Percentiles rank a stretch among this genome's conserved stretches.
phyloP scores from a whole-genome alignment of 495 filamentous ascomycete species.

The Aspergillus campestris region DNA sequence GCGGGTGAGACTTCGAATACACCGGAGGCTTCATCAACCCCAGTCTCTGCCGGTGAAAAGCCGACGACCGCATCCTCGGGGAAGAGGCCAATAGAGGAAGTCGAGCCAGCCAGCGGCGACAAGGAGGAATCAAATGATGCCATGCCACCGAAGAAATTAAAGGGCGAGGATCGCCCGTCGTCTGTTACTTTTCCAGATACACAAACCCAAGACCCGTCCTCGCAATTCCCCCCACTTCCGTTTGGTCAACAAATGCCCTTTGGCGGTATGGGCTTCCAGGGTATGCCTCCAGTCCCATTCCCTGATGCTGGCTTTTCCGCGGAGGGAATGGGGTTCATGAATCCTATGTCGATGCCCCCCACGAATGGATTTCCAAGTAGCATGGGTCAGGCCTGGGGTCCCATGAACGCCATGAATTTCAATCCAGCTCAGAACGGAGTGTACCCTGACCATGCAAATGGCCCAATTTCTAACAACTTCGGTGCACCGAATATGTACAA shows the following conservation, averaged over 20 bases:
- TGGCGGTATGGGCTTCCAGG: slow-evolving; percentile 20
- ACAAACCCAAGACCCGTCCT: slow-evolving; percentile 9
- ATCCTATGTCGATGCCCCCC: slow-evolving; percentile 42
- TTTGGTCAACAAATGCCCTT: slow-evolving; percentile 32
- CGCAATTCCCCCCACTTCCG: slow-evolving; percentile 12
- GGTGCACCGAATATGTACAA: slow-evolving; percentile 29
- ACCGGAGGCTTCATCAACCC: slow-evolving; percentile 17
- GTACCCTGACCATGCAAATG: slow-evolving; percentile 39
- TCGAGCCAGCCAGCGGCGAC: slow-evolving; percentile 32
- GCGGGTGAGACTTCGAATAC: slow-evolving; percentile 3
- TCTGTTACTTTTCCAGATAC: slow-evolving; percentile 1
- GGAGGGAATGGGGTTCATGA: slow-evolving; percentile 44
- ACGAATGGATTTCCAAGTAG: slow-evolving; percentile 34
- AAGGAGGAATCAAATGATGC: slow-evolving; percentile 13
- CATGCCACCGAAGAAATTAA: slow-evolving; percentile 27
- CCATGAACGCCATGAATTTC: slow-evolving; percentile 44
- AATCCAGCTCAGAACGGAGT: slow-evolving; percentile 33
- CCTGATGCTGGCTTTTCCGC: slow-evolving; percentile 31
- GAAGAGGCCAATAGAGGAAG: slow-evolving; percentile 75
- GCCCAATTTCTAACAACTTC: slow-evolving; percentile 20
- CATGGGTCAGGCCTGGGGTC: slow-evolving; percentile 37
- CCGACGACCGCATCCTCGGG: slow-evolving; percentile 36
- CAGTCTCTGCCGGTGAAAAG: slow-evolving; percentile 31
- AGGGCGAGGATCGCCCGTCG: slow-evolving; percentile 15
- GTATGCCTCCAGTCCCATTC: slow-evolving; percentile 38